Base-by-base conservation (phyloP, 2,329 filamentous ascomycete genomes). In the Fusarium metavorans region DNA sequence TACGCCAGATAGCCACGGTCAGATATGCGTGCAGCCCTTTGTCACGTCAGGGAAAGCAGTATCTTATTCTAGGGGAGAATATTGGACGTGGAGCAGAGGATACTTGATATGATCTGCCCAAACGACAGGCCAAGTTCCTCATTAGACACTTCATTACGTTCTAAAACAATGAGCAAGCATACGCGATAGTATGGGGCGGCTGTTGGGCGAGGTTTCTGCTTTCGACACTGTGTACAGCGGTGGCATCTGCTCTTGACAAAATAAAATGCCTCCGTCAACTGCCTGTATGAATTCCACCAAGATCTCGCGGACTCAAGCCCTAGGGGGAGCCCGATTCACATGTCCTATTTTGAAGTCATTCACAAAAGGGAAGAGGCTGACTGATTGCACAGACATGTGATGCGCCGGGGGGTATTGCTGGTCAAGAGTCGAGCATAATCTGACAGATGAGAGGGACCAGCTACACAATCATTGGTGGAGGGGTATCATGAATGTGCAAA, bases 11-110 rank as follows among this genome's bases (percentile, higher is more conserved):
- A 32, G 10, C 30, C 30, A 32, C 30, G 10, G 30, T 11, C 30
- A 32, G 30, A 32, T 32, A 32, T 32, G 30, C 30, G 10, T 10
- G 30, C 30, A 10, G 30, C 9, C 8, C 30, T 32, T 32, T 10
- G 30, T 11, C 9, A 32, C 30, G 30, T 32, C 30, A 32, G 30
- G 8, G 30, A 32, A 32, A 32, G 30, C 30, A 32, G 30, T 4
- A 37, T 18, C 14, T 8, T n/a, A 64, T 32, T 70, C 13, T 35
- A 34, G n/a, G 70, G 37, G 25, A 76, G 61, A 32, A 75, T 16
- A 6, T 50, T 68, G 4, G 66, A 76, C 16, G 8, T 75, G 41
- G 13, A 73, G 64, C 7, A 45, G 18, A 2, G 56, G 37, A 41
- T 41, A 7, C 37, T 41, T 41, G 18, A 41, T 41, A 10, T 41